Conservation (phyloP, 495 filamentous ascomycete genomes). For the Tricharina praecox region DNA sequence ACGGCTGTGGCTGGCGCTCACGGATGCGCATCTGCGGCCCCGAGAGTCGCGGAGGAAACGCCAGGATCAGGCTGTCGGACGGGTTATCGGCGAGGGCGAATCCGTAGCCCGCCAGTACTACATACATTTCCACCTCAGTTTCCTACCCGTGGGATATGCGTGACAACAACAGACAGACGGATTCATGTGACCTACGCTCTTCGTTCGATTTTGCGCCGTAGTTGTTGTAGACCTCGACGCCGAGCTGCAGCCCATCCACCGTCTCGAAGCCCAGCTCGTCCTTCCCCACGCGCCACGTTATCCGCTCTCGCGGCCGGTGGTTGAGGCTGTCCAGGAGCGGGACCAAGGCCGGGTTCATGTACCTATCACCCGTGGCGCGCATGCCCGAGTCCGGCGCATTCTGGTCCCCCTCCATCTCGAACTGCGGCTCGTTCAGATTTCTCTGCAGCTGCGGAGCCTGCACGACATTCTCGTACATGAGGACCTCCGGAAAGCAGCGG, state of each 20-base stretch:
- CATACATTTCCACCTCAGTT: no score
- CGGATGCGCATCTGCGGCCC: conserved; percentile 8
- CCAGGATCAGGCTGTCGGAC: conserved; percentile 29
- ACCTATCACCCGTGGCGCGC: no score
- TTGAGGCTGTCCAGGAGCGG: conserved; percentile 47
- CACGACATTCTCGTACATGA: conserved; percentile 9
- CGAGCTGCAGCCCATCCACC: conserved; percentile 32
- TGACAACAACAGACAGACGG: background rate
- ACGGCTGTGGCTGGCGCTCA: conserved; percentile 1
- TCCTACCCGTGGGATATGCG: no score
- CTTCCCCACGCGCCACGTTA: conserved; percentile 41
- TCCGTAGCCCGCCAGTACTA: conserved; percentile 52
- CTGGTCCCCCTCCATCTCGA: no score
- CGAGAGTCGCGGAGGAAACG: conserved; percentile 18
- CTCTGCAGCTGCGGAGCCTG: no score
- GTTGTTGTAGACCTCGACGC: conserved; percentile 47
- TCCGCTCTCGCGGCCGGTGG: conserved; percentile 39
- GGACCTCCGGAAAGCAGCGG: conserved; percentile 32
- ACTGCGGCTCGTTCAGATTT: no score
- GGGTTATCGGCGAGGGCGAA: conserved; percentile 45
- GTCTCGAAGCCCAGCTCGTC: conserved; percentile 35
- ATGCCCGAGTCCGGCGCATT: no score
- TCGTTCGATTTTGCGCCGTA: conserved; percentile 53
- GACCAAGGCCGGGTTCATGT: conserved; percentile 35
- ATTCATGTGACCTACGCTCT: conserved; percentile 34